Evolutionary conservation across 2,329 filamentous ascomycete genomes (phyloP).

Genomic region (Sarocladiaceae sp.): DNA sequence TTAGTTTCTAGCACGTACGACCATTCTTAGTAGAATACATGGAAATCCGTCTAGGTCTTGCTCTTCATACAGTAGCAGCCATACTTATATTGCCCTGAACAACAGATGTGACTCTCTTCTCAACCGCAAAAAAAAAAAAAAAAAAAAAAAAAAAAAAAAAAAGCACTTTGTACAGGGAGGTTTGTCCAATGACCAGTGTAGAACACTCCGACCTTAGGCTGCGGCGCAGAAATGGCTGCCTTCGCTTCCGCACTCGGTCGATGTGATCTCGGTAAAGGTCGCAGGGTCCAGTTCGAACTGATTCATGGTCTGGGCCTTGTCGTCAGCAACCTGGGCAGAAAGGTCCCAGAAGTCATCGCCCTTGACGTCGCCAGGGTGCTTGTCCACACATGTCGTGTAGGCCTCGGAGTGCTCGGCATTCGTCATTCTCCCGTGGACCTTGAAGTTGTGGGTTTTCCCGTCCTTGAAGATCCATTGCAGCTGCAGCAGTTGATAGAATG

Average conservation of each 20-base stretch:
- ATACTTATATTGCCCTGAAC: no score
- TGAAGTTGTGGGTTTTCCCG: neutral
- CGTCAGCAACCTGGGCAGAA: neutral
- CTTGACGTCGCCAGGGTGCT: neutral
- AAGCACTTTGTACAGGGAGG: neutral
- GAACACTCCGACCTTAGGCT: neutral
- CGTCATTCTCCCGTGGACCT: neutral
- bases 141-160: no score
- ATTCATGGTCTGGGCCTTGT: neutral
- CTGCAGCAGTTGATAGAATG: neutral
- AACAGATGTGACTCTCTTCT: no score
- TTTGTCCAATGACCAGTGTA: neutral
- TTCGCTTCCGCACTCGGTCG: neutral
- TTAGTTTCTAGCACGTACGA: no score
- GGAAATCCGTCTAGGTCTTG: no score
- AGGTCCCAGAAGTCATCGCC: neutral
- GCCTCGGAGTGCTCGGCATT: neutral
- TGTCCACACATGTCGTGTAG: neutral
- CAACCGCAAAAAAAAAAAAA: no score
- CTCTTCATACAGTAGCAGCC: no score
- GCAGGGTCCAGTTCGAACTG: neutral
- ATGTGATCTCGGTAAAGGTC: neutral
- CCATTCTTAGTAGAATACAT: no score
- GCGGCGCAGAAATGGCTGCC: neutral
- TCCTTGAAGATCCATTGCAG: neutral